Base-by-base conservation (phyloP, 1,139 yeast genomes). In the Candida mesenterica region DNA sequence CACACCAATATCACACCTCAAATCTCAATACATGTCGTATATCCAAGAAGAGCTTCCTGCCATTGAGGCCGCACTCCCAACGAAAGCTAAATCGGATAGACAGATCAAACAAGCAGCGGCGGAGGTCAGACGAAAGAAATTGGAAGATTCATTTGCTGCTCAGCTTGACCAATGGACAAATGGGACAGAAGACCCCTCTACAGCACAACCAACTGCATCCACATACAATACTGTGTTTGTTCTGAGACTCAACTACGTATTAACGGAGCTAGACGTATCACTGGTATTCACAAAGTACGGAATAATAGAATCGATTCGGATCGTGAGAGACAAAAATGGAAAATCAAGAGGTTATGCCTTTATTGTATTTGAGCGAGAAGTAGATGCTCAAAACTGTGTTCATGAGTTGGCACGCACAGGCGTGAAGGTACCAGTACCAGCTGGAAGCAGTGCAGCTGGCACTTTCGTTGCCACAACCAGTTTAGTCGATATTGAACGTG, bases 301-400 rank as follows among this genome's bases (percentile, higher is more conserved):
- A 0, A 74, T 76, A 5, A 77, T 90, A 26, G 90, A 83, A 37
- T 71, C 74, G 4, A 67, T 82, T 1, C 65, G 90, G 17, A 71
- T 89, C 3, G 85, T 89, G 1, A 62, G 87, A 44, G 84, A 84
- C 49, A 63, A 38, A 4, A 51, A 66, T 0, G 75, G 75, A 20
- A 73, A 75, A 44, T 76, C 94, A 1, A 65, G 79, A 40, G 97
- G 97, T 0, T 92, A 92, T 54, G 97, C 86, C 1, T 92, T 92
- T 55, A 66, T 90, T 2, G 82, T 83, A 4, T 90, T 77, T 57
- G 82, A 76, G 49, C 65, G 70, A 31, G 83, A 75, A 37, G 50
- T 58, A 13, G 85, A 76, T 48, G 83, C 84, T 43, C 71, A 68
- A 40, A 57, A 40, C 43, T 89, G 94, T 10, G 69, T 74, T n/a